phyloP scores from a whole-genome alignment of 306 rosid genomes.

The Lathyrus aphaca region DNA sequence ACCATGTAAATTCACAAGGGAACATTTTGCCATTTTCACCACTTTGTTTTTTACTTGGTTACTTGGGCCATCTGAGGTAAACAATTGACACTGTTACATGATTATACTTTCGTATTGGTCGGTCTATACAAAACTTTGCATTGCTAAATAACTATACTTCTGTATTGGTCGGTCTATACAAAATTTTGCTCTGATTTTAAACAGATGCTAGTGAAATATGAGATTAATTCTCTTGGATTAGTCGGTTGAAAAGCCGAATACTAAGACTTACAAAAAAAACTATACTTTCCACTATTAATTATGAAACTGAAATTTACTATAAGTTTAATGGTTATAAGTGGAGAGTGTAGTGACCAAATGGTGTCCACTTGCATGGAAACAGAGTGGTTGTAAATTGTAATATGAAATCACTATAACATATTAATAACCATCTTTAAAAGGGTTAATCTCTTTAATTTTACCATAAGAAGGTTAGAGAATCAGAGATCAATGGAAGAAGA shows the following conservation, averaged over 20 bases:
- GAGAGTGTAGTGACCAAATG: slow-evolving; percentile 24
- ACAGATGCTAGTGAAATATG: no score
- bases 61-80: slow-evolving; percentile 87
- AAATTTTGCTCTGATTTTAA: no score
- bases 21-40: slow-evolving; percentile 73
- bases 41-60: slow-evolving; percentile 87
- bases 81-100: not conserved
- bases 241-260: no score
- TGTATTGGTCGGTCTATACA: no score
- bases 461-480: slow-evolving; percentile 70
- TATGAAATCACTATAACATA: not conserved
- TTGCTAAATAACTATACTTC: slow-evolving; percentile 13
- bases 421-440: not conserved
- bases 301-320: slow-evolving; percentile 13
- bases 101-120: not conserved
- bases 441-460: slow-evolving; percentile 33
- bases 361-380: slow-evolving; percentile 18
- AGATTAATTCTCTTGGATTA: no score
- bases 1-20: slow-evolving; percentile 72
- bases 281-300: slow-evolving; percentile 24
- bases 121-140: not conserved
- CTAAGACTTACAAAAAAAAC: not conserved
- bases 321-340: slow-evolving; percentile 12
- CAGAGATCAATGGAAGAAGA: slow-evolving; percentile 70
- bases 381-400: not conserved